Evolutionary conservation across 306 rosid species (phyloP).

Genomic region (Sicyos edulis): DNA sequence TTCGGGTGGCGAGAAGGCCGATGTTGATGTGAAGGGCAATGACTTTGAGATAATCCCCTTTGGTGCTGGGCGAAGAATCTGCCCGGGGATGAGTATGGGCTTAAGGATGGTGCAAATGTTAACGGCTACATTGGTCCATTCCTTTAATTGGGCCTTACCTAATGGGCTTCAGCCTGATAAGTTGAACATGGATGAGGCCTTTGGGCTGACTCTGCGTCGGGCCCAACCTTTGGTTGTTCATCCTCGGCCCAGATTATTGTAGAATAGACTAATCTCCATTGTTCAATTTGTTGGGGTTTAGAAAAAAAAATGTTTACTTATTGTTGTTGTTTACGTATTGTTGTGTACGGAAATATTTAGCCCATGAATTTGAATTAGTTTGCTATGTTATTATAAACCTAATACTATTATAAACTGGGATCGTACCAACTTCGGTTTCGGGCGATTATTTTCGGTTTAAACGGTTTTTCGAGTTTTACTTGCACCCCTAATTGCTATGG

Average conservation of each 20-base stretch:
- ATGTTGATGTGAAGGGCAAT: slow-evolving; percentile 53
- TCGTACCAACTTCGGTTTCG: too few species aligned
- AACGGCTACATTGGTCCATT: slow-evolving; percentile 43
- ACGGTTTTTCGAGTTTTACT: too few species aligned
- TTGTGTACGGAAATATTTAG: too few species aligned
- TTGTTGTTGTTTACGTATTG: too few species aligned
- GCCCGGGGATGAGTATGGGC: slow-evolving; percentile 67
- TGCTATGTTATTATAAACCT: too few species aligned
- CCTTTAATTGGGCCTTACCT: slow-evolving; percentile 49
- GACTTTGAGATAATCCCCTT: slow-evolving; percentile 74
- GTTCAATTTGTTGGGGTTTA: too few species aligned
- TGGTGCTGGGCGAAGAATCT: slow-evolving; percentile 79
- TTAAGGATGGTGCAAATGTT: slow-evolving; percentile 48
- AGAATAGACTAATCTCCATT: not conserved
- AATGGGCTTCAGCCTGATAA: slow-evolving; percentile 34
- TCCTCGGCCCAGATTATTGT: slow-evolving; percentile 46
- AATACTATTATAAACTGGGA: too few species aligned
- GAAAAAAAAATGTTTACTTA: too few species aligned
- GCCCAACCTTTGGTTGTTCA: slow-evolving; percentile 42
- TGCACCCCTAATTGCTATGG: too few species aligned
- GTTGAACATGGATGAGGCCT: slow-evolving; percentile 72
- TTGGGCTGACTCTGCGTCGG: slow-evolving; percentile 64
- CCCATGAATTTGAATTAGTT: too few species aligned
- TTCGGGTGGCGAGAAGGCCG: slow-evolving; percentile 47
- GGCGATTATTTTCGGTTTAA: too few species aligned